A percentile compares a stretch with the other conserved stretches of the same genome.
Conservation (phyloP, 1,284 basidiomycete species). For the Meripilus lineatus region DNA sequence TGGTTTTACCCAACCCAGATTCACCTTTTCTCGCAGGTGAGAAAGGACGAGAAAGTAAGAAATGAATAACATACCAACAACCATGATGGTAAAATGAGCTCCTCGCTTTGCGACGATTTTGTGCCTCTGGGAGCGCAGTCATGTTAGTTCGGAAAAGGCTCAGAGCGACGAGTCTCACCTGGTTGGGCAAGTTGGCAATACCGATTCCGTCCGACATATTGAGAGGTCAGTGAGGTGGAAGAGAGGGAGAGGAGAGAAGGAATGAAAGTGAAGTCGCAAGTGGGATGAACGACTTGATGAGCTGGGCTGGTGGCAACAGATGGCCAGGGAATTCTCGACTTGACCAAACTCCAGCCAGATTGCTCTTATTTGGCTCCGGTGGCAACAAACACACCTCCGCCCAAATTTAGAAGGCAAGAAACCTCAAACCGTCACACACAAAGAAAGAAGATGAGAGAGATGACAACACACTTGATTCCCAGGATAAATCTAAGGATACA, state of each 20-base stretch:
- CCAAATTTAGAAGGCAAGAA: too few species aligned
- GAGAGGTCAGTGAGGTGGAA: conserved; percentile 19
- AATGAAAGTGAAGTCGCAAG: conserved; percentile 1
- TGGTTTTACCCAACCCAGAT: conserved; percentile 93
- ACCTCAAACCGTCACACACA: too few species aligned
- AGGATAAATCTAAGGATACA: too few species aligned
- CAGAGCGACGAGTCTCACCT: conserved; percentile 50
- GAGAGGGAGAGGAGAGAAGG: conserved; percentile 6
- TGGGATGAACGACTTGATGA: too few species aligned
- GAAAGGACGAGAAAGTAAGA: conserved; percentile 1
- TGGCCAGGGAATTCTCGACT: too few species aligned
- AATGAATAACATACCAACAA: conserved; percentile 74
- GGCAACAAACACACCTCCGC: too few species aligned
- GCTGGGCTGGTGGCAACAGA: background rate
- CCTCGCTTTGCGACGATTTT: conserved; percentile 97
- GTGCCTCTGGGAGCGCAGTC: conserved; percentile 60
- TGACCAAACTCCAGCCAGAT: too few species aligned
- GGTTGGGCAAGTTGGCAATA: conserved; percentile 95
- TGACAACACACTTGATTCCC: too few species aligned
- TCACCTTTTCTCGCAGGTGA: conserved; percentile 60
- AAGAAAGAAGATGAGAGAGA: too few species aligned
- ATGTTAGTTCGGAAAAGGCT: conserved; percentile 13
- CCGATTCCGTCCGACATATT: conserved; percentile 69
- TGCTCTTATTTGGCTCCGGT: too few species aligned
- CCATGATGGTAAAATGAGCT: conserved; percentile 99